Evolutionary conservation across 805 yeast genomes (phyloP).

Genomic region (Ogataea populi-albae): DNA sequence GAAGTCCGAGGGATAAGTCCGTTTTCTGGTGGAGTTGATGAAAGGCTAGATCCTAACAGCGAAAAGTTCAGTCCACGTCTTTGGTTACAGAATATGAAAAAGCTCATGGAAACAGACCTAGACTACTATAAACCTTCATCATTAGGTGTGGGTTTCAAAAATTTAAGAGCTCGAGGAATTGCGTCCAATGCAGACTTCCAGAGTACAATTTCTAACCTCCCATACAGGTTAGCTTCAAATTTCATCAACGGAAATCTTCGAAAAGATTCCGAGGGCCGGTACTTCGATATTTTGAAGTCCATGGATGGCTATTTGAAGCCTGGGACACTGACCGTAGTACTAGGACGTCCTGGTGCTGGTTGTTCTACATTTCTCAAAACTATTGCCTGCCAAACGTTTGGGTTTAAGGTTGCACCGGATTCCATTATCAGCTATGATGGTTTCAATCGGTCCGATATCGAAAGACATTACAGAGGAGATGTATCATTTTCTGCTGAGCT

Average conservation of each 20-base stretch:
- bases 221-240: conserved; percentile 27
- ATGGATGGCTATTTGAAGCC: conserved; percentile 61
- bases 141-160: conserved; percentile 54
- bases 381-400: conserved; percentile 55
- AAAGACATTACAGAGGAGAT: conserved; percentile 56
- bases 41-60: conserved; percentile 51
- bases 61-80: conserved; percentile 51
- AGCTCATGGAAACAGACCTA: conserved; percentile 46
- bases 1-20: conserved; percentile 42
- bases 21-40: conserved; percentile 25
- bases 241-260: conserved; percentile 7
- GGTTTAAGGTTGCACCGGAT: conserved; percentile 47
- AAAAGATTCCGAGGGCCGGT: conserved; percentile 20
- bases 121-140: conserved; percentile 61
- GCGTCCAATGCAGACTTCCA: conserved; percentile 62
- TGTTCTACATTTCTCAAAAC: conserved; percentile 65
- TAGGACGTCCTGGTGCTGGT: conserved; percentile 81
- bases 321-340: conserved; percentile 63
- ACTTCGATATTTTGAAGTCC: conserved; percentile 53
- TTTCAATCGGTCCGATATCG: conserved; percentile 46
- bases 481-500: conserved; percentile 67
- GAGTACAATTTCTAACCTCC: conserved; percentile 46
- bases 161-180: conserved; percentile 56
- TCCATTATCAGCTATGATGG: conserved; percentile 53
- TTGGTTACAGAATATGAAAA: conserved; percentile 61